Conservation (phyloP, 306 rosid genomes). For the Acacia crassicarpa region DNA sequence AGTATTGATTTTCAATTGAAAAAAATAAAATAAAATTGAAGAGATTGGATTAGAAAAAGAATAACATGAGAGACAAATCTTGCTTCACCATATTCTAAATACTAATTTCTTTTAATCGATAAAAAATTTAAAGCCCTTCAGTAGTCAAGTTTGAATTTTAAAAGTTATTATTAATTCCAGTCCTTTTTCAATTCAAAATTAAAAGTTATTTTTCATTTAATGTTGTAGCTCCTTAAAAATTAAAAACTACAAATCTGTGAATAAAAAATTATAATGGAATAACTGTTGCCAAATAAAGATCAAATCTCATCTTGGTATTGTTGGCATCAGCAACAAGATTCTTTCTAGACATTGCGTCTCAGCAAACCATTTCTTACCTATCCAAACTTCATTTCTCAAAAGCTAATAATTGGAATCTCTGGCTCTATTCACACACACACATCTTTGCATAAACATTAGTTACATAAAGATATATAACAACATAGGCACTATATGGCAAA, state of each 20-base stretch:
- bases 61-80: neutral
- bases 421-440: too few species aligned
- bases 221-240: neutral
- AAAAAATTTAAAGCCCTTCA: neutral
- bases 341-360: neutral
- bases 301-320: neutral
- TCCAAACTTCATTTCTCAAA: neutral
- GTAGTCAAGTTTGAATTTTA: neutral
- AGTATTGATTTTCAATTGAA: too few species aligned
- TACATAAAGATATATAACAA: neutral
- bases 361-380: neutral
- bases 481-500: neutral
- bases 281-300: neutral
- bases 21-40: too few species aligned
- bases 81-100: neutral
- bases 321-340: neutral
- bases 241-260: too few species aligned
- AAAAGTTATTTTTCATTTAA: neutral
- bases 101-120: neutral
- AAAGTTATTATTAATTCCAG: neutral
- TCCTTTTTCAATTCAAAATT: neutral
- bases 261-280: neutral
- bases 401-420: neutral
- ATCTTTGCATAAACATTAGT: neutral
- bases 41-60: neutral